Percentiles rank a stretch among this genome's conserved stretches.
Conservation (phyloP, 495 filamentous ascomycete genomes). For the Neurospora intermedia region DNA sequence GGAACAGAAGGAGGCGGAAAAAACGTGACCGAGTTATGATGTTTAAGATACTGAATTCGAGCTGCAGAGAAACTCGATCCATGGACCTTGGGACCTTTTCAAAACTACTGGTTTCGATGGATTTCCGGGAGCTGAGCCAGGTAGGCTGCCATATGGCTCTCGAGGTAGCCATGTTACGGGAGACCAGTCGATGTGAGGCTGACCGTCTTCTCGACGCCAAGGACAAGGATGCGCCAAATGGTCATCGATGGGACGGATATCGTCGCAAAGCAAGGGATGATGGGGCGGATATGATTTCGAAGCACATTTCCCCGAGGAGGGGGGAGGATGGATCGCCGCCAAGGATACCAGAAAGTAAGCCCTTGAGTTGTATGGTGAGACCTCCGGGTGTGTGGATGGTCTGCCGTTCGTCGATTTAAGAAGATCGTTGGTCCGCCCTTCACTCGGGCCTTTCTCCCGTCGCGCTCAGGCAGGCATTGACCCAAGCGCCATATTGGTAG, state of each 20-base stretch:
- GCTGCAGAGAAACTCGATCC: neutral
- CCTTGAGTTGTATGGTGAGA: neutral
- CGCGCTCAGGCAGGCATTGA: neutral
- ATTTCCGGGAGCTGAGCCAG: neutral
- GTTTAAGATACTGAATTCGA: neutral
- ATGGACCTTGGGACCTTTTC: neutral
- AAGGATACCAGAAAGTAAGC: neutral
- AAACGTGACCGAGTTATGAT: neutral
- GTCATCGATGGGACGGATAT: neutral
- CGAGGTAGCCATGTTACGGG: neutral
- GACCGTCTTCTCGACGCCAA: neutral
- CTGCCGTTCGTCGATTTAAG: neutral
- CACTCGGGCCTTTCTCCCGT: neutral
- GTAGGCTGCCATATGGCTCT: neutral
- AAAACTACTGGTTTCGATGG: neutral
- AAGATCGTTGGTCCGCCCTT: neutral
- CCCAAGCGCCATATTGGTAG: neutral
- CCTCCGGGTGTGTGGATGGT: neutral
- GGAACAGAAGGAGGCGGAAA: neutral
- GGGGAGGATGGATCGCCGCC: neutral
- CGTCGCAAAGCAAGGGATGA: neutral
- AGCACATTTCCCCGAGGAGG: neutral
- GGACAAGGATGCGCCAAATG: neutral
- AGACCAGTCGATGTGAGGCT: neutral
- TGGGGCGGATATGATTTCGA: neutral